These are phyloP conservation scores for Diutina ranongensis DNA, from an alignment of 1,139 yeast species.

Conservation along the genomic window DNA sequence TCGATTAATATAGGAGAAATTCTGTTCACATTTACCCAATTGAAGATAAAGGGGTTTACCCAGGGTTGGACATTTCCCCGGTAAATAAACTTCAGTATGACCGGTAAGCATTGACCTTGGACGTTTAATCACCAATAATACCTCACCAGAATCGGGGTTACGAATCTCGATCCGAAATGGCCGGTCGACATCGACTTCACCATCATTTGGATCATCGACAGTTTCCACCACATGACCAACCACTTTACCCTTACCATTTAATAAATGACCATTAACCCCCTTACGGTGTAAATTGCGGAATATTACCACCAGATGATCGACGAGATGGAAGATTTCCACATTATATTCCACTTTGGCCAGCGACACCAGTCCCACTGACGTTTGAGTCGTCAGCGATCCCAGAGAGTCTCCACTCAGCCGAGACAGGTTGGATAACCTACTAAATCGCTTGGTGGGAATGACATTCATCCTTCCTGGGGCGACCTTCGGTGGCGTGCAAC, in stretches of 20 bases:
- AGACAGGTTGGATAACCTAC: background rate
- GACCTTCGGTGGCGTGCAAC: background rate
- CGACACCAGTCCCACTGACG: background rate
- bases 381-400: background rate
- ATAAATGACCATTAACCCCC: background rate
- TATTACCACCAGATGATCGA: background rate
- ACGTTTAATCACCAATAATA: background rate
- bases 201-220: background rate
- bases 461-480: background rate
- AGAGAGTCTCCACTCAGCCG: slow-evolving; percentile 5
- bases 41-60: background rate
- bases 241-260: background rate
- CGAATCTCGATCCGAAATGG: background rate
- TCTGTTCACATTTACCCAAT: slow-evolving; percentile 2
- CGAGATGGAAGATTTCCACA: background rate
- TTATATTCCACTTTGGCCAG: background rate
- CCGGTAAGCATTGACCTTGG: background rate
- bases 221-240: background rate
- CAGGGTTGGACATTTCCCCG: background rate
- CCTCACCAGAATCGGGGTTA: background rate
- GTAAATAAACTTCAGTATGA: background rate
- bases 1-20: background rate
- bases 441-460: background rate
- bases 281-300: background rate
- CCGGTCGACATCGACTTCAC: background rate